Base-by-base conservation (phyloP, 73 alveolate genomes). In the Diophrys appendiculata region DNA sequence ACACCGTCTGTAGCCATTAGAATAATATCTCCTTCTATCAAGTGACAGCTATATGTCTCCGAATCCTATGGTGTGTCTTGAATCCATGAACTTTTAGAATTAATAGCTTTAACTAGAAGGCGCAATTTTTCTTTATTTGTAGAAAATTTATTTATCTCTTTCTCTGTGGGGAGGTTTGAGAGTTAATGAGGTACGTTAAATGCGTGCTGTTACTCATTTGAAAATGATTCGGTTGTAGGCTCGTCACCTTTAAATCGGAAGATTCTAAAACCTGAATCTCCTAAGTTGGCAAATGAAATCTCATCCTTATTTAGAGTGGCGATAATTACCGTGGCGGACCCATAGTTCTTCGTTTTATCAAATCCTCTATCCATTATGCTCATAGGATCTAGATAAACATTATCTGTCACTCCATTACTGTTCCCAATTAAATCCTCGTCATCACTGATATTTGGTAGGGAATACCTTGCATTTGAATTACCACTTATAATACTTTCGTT, bases 1-100 rank as follows among this genome's bases (percentile, higher is more conserved):
- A 86, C 70, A 52, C 93, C 93, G 80, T 86, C 93, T 2, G 93
- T 80, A 11, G 83, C 90, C 1, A 77, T 33, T 28, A 86, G 76
- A 2, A 86, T 55, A 0, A 86, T 72, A 54, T 86, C 93, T 27
- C 90, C 89, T 2, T 65, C 72, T 32, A 70, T 35, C 2, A 80
- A 13, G 11, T 60, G 77, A 26, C 54, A 35, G 2, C 60, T 3
- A 52, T 70, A 85, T 0, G 29, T 80, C 25, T 80, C 93, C 0
- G 93, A 79, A 71, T 80, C 87, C 13, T 43, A 71, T 0, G 86
- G 81, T 28, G 67, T 27, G 55, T 78, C 78, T 33, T 67, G 69
- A 54, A 68, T 35, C 83, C 64, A 68, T 31, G 68, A 24, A 52
- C 54, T 31, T n/a, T 80, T 77, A 24, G 29, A 64, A 56, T 65